Percentiles rank a stretch among this genome's conserved stretches.
phyloP scores from a whole-genome alignment of 2,329 filamentous ascomycete species.

The Stemphylium vesicarium region DNA sequence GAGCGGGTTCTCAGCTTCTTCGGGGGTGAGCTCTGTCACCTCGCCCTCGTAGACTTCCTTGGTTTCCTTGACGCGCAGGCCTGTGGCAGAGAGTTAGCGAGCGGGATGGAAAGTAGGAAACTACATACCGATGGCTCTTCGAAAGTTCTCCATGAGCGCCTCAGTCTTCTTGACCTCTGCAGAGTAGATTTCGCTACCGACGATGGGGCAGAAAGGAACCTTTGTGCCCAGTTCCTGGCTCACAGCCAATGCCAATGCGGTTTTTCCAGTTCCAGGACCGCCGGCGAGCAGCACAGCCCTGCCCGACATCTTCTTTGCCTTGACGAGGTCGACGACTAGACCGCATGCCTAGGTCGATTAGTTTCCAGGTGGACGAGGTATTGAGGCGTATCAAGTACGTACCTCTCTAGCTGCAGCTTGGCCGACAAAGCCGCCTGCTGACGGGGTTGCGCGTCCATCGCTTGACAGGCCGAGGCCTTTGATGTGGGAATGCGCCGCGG shows the following conservation, averaged over 20 bases:
- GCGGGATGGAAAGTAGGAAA: not conserved
- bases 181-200: constrained; percentile 97
- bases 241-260: constrained; percentile 90
- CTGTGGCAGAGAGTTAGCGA: constrained; percentile 42
- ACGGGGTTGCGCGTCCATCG: constrained; percentile 84
- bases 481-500: constrained; percentile 97
- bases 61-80: constrained; percentile 92
- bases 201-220: constrained; percentile 97
- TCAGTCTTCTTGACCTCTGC: constrained; percentile 99
- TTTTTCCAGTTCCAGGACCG: constrained; percentile 94
- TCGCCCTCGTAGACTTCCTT: constrained; percentile 99
- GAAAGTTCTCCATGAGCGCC: constrained; percentile 98
- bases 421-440: constrained; percentile 79
- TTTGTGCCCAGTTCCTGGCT: constrained; percentile 97
- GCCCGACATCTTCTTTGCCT: constrained; percentile 96
- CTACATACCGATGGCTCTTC: constrained; percentile 81
- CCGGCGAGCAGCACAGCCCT: constrained; percentile 91
- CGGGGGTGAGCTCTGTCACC: constrained; percentile 94
- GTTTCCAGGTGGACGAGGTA: not conserved
- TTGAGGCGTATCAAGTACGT: constrained; percentile 28
- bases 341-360: constrained; percentile 74
- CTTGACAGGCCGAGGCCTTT: constrained; percentile 84
- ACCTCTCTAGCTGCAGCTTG: constrained; percentile 89
- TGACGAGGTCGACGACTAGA: constrained; percentile 94
- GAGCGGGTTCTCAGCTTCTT: constrained; percentile 96